A percentile compares a stretch with the other conserved stretches of the same genome.
These are phyloP conservation scores for Raddia distichophylla DNA, from an alignment of 176 grass and related monocot species.

Conservation along the genomic window DNA sequence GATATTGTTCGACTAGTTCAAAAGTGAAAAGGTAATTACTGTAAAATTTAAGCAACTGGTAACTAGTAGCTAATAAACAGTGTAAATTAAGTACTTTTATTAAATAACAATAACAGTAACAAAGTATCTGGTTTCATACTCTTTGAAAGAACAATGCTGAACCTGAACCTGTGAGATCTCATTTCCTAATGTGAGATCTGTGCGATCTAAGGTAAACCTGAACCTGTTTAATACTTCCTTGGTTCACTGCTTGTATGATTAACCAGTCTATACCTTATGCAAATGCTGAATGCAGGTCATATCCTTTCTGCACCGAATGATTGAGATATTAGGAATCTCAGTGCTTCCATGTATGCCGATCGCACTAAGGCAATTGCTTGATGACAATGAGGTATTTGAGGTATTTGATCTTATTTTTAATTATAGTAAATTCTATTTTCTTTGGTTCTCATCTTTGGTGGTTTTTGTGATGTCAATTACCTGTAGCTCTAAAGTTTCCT, in stretches of 20 bases:
- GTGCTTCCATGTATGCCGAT: slow-evolving; percentile 76
- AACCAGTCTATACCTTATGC: slow-evolving; percentile 29
- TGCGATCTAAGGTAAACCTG: slow-evolving; percentile 77
- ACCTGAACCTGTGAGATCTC: no score
- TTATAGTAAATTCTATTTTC: slow-evolving; percentile 18
- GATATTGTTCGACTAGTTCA: no score
- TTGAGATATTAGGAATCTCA: slow-evolving; percentile 87
- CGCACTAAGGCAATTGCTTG: slow-evolving; percentile 74
- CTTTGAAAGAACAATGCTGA: no score
- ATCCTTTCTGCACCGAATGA: slow-evolving; percentile 95
- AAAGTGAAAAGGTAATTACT: no score
- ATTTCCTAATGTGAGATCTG: slow-evolving; percentile 70
- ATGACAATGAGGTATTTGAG: slow-evolving; percentile 95
- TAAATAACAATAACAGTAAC: no score
- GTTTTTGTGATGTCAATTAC: slow-evolving; percentile 9
- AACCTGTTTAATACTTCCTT: slow-evolving; percentile 14
- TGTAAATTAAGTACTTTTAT: no score
- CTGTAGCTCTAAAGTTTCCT: slow-evolving; percentile 23
- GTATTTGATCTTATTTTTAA: slow-evolving; percentile 29
- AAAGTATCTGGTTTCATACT: no score
- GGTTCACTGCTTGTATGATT: slow-evolving; percentile 37
- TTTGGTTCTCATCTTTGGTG: slow-evolving; percentile 30
- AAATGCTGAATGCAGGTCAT: slow-evolving; percentile 63
- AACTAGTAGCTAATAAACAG: no score
- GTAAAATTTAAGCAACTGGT: no score